Base-by-base conservation (phyloP, 345 rosid genomes). In the Pugionium dolabratum region DNA sequence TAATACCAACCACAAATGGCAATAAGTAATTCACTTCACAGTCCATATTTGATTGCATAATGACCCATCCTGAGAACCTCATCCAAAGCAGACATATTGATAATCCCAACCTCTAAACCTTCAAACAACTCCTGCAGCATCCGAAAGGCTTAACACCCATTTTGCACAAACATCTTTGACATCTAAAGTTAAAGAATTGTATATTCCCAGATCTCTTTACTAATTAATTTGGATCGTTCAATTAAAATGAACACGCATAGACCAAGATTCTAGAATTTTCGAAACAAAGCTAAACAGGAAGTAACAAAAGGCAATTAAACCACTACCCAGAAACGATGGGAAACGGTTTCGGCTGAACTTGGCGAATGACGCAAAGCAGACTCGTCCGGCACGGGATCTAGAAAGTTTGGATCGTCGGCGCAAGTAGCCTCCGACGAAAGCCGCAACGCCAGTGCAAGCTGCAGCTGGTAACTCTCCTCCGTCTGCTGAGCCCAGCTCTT, bases 401-500 rank as follows among this genome's bases (percentile, higher is more conserved):
- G 78, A 80, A 88, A 87, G 62, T 91, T 89, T 1, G 98, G 96
- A 86, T 95, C 98, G 69, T 90, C 96, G 0, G 96, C 93, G 35
- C 97, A 84, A 30, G 91, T 83, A 37, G 99, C 99, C 65, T 95
- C 96, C 0, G 90, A 85, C 1, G 98, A 88, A 52, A 95, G 86
- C 73, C 99, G 80, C 76, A 91, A 77, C 49, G 99, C 98, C 73
- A 95, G 72, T 35, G 99, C 99, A 82, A 95, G 75, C 82, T 95
- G 99, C 71, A 95, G 80, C 86, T 95, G 99, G 39, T 95, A 95
- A 72, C 99, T 95, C 90, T 95, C 99, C 75, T 95, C 99, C 64
- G 99, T 95, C 82, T 91, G 98, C 76, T 84, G 96, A 62, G 98
- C 99, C 99, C 96, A 95, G 80, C 95, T 89, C 79, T 86, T 95